Conservation (phyloP, 305 asterid genomes). For the Andrographis paniculata region DNA sequence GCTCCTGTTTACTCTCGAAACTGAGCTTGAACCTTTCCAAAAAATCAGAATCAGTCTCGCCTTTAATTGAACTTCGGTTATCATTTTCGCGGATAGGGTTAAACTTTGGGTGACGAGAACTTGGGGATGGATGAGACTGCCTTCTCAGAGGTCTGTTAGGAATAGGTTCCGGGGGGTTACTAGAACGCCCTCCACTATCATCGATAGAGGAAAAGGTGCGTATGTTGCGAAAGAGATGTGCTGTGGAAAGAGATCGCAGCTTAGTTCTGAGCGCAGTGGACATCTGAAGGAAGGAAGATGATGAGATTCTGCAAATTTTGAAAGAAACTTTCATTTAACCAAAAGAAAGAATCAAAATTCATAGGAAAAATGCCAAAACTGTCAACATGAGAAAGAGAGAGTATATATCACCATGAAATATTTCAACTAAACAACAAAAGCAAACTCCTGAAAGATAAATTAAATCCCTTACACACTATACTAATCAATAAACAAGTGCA, state of each 20-base stretch:
- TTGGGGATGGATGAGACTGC: slow-evolving; percentile 14
- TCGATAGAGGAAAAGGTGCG: slow-evolving; percentile 23
- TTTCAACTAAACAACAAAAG: too few species aligned
- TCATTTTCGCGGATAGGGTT: slow-evolving; percentile 21
- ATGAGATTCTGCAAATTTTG: too few species aligned
- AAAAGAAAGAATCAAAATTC: too few species aligned
- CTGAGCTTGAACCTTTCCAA: slow-evolving; percentile 72
- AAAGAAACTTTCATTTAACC: too few species aligned
- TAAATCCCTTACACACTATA: too few species aligned
- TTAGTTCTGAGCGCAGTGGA: slow-evolving; percentile 23
- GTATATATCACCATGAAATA: too few species aligned
- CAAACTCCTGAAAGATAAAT: too few species aligned
- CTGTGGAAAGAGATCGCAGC: slow-evolving; percentile 16
- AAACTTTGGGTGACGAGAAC: slow-evolving; percentile 22
- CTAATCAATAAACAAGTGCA: too few species aligned
- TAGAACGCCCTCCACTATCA: slow-evolving; percentile 20
- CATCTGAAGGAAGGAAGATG: slow-evolving; percentile 15
- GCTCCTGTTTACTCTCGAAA: slow-evolving; percentile 30
- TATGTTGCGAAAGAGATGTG: slow-evolving; percentile 16
- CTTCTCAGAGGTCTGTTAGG: slow-evolving; percentile 43
- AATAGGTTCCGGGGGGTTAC: slow-evolving; percentile 36
- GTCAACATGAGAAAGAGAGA: too few species aligned
- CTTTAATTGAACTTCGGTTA: slow-evolving; percentile 16
- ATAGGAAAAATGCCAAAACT: too few species aligned
- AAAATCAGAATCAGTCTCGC: slow-evolving; percentile 37